Conservation (phyloP, 345 rosid species). For the Lepidium africanum region DNA sequence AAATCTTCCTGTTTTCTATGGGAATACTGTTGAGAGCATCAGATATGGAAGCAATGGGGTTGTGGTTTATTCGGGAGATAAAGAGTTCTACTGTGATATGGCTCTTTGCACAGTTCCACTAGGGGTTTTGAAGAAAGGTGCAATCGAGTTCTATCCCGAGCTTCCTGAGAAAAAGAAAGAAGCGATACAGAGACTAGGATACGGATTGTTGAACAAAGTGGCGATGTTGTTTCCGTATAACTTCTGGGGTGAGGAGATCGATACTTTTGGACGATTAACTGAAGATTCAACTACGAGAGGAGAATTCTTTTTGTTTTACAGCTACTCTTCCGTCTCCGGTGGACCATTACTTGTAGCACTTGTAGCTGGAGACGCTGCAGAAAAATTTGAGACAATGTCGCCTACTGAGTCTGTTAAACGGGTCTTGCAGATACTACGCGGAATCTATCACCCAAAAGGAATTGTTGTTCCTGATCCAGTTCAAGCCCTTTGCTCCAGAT, state of each 20-base stretch:
- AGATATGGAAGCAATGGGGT: slow-evolving; percentile 75
- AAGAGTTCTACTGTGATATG: slow-evolving; percentile 80
- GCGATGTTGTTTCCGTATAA: slow-evolving; percentile 82
- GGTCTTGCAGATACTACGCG: slow-evolving; percentile 66
- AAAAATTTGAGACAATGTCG: slow-evolving; percentile 68
- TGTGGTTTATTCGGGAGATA: slow-evolving; percentile 63
- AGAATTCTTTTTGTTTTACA: slow-evolving; percentile 89
- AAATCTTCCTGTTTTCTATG: slow-evolving; percentile 80
- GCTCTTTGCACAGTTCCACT: slow-evolving; percentile 82
- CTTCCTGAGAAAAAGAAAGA: slow-evolving; percentile 79
- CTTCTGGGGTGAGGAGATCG: slow-evolving; percentile 91
- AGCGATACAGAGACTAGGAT: slow-evolving; percentile 79
- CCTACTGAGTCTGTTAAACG: slow-evolving; percentile 79
- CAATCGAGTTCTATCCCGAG: slow-evolving; percentile 69
- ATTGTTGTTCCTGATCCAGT: slow-evolving; percentile 94
- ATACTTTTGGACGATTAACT: slow-evolving; percentile 84
- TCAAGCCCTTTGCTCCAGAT: slow-evolving; percentile 84
- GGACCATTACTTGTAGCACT: slow-evolving; percentile 91
- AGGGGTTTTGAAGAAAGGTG: slow-evolving; percentile 82
- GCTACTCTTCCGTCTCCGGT: slow-evolving; percentile 85
- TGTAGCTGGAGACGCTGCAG: slow-evolving; percentile 89
- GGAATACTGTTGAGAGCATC: slow-evolving; percentile 60
- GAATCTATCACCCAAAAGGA: slow-evolving; percentile 83
- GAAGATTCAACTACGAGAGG: slow-evolving; percentile 77
- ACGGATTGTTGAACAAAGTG: slow-evolving; percentile 80